These are phyloP conservation scores for Neobulgaria alba DNA, from an alignment of 2,329 filamentous ascomycete genomes.

Conservation along the genomic window DNA sequence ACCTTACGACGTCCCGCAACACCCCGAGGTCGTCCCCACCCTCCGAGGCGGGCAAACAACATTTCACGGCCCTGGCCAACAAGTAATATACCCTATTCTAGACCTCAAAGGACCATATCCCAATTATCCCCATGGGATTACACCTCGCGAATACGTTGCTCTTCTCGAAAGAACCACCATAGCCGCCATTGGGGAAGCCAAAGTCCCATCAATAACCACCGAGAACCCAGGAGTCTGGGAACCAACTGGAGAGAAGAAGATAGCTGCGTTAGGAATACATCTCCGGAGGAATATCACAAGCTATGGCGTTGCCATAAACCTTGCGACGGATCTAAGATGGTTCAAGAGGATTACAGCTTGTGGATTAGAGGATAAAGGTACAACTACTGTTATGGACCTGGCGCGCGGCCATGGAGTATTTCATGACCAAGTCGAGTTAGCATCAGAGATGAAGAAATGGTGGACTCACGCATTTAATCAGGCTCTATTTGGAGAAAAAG, in stretches of 20 bases:
- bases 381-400: too few relatives aligned
- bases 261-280: constrained; percentile 89
- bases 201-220: constrained; percentile 53
- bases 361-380: constrained; percentile 69
- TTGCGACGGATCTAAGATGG: constrained; percentile 55
- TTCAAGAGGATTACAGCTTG: constrained; percentile 78
- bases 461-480: too few relatives aligned
- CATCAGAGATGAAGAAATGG: too few relatives aligned
- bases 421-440: too few relatives aligned
- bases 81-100: constrained; percentile 88
- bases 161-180: constrained; percentile 72
- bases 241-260: constrained; percentile 50
- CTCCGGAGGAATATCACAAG: constrained; percentile 74
- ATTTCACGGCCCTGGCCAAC: constrained; percentile 89
- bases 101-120: constrained; percentile 48
- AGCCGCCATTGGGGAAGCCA: constrained; percentile 50
- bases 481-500: too few relatives aligned
- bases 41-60: constrained; percentile 83
- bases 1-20: not conserved
- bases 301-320: constrained; percentile 76
- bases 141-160: constrained; percentile 67
- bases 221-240: constrained; percentile 45
- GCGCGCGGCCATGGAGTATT: too few relatives aligned
- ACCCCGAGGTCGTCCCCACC: constrained; percentile 29
- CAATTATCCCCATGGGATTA: constrained; percentile 33